Base-by-base conservation (phyloP, 768 basidiomycete species). In the Agaricus blazei region DNA sequence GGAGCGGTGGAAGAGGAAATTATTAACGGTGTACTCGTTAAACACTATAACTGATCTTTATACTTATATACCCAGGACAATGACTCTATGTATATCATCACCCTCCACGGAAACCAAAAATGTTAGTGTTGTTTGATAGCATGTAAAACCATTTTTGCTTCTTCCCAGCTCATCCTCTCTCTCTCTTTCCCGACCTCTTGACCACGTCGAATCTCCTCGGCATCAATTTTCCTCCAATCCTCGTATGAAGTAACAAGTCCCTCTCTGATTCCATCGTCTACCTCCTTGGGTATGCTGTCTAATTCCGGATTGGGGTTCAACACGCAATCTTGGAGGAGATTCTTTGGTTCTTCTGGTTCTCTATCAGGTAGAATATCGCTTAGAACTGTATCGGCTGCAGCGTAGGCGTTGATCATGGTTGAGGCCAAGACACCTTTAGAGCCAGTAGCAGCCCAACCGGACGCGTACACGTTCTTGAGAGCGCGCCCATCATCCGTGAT, bases 361-460 rank as follows among this genome's bases (percentile, higher is more conserved):
- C 47, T 49, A 27, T 37, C 54, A 15, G 54, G 40, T 27, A 64
- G 52, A 65, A 67, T 76, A 62, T 95, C 93, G 1, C 72, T 69
- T 1, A 93, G 58, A 51, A 98, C 80, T 0, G 78, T 72, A 38
- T 88, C 84, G 2, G 90, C 87, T 2, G 91, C 84, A 2, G 79
- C 77, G 65, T 93, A 93, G 23, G 95, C 90, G 65, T 97, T 81
- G 69, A 92, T 83, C 93, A 99, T 93, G 34, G 97, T 97, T 3
- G 86, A 78, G 1, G 93, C 94, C 44, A 98, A 76, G 11, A 98
- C 94, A 9, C 95, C 95, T 51, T 83, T 86, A 0, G 97, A 94
- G 36, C 96, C 96, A 3, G 81, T 84, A 2, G 92, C 87, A 2
- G 92, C 87, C 97, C 97, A 99, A 9, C 96, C 96, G 1, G 90